Conservation (phyloP, 2,329 filamentous ascomycete genomes). For the Zymoseptoria tritici region DNA sequence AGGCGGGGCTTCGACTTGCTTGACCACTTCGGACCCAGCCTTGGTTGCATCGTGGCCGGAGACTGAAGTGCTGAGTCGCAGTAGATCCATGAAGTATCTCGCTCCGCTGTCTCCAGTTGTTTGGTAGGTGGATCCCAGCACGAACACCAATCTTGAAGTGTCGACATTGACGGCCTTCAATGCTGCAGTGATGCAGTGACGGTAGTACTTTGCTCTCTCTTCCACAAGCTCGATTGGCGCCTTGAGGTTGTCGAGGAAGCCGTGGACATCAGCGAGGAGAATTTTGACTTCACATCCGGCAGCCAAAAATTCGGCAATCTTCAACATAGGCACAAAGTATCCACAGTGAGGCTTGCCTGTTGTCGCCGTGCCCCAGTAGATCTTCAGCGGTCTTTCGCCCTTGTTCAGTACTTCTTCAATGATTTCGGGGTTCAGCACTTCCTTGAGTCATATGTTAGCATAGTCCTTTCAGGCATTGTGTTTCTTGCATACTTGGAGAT, state of each 20-base stretch:
- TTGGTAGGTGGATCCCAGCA: constrained; percentile 58
- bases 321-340: constrained; percentile 82
- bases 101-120: constrained; percentile 59
- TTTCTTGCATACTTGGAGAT: constrained; percentile 32
- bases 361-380: constrained; percentile 86
- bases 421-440: constrained; percentile 77
- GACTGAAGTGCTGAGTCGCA: constrained; percentile 62
- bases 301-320: constrained; percentile 78
- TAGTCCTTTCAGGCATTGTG: constrained; percentile 33
- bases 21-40: constrained; percentile 88
- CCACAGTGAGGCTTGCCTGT: constrained; percentile 84
- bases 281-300: constrained; percentile 65
- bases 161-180: constrained; percentile 72
- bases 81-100: constrained; percentile 80
- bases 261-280: constrained; percentile 47
- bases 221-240: constrained; percentile 83
- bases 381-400: constrained; percentile 62
- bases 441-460: constrained; percentile 38
- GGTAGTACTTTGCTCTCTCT: constrained; percentile 77
- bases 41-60: constrained; percentile 79
- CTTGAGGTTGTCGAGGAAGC: constrained; percentile 52
- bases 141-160: constrained; percentile 71
- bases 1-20: constrained; percentile 73
- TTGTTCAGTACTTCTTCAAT: constrained; percentile 64
- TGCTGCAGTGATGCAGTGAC: constrained; percentile 63